Evolutionary conservation across 805 yeast species (phyloP).

Genomic region (Candida methanosorbosa): DNA sequence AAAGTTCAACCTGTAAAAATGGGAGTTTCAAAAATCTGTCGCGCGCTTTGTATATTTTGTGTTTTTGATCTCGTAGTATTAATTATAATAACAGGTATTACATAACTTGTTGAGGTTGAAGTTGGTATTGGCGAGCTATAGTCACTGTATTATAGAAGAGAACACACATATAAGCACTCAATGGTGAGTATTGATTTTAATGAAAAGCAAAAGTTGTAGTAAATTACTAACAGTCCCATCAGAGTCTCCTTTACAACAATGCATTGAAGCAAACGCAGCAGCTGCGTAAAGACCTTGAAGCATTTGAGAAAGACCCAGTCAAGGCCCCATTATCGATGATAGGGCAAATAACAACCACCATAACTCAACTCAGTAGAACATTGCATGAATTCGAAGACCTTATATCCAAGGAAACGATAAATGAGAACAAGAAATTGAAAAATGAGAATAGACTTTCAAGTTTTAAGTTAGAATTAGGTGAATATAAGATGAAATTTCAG

Average conservation of each 20-base stretch:
- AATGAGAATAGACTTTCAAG: constrained; percentile 52
- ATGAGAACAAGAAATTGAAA: constrained; percentile 44
- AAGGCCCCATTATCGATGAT: constrained; percentile 58
- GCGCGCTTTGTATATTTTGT: too few species aligned
- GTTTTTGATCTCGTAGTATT: too few species aligned
- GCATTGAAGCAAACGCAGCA: constrained; percentile 79
- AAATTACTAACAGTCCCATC: background rate
- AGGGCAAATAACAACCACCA: constrained; percentile 69
- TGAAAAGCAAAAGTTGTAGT: background rate
- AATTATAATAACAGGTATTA: too few species aligned
- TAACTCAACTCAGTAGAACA: constrained; percentile 68
- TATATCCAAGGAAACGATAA: constrained; percentile 49
- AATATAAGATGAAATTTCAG: constrained; percentile 42
- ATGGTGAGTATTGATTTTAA: background rate
- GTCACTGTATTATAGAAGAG: too few species aligned
- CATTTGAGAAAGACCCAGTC: constrained; percentile 56
- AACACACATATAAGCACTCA: too few species aligned
- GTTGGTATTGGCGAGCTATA: too few species aligned
- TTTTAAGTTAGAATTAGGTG: constrained; percentile 40
- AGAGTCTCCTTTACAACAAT: constrained; percentile 86
- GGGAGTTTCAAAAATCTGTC: too few species aligned
- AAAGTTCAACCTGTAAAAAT: too few species aligned
- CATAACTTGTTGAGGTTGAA: too few species aligned
- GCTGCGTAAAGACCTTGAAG: constrained; percentile 57
- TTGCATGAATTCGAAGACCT: constrained; percentile 36